phyloP scores from a whole-genome alignment of 1,284 basidiomycete species.

The Trametes polyzona region DNA sequence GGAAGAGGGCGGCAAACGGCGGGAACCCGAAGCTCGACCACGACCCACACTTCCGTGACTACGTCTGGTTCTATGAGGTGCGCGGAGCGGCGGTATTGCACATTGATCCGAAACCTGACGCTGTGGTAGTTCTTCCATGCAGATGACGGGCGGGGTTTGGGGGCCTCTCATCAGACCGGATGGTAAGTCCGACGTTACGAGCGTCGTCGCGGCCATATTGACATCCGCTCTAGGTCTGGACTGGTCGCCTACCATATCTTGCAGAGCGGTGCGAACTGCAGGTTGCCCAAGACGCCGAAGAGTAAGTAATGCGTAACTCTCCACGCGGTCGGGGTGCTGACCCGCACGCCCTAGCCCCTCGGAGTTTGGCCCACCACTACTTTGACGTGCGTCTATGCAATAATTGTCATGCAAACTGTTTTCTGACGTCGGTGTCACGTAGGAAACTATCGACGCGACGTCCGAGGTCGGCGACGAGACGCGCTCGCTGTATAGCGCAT shows the following conservation, averaged over 20 bases:
- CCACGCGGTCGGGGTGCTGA: background rate
- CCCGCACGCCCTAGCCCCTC: slow-evolving; percentile 65
- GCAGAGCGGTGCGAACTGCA: slow-evolving; percentile 83
- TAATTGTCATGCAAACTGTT: background rate
- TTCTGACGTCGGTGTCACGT: slow-evolving; percentile 12
- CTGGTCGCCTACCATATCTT: slow-evolving; percentile 91
- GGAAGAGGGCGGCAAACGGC: slow-evolving; percentile 89
- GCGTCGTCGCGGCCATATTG: background rate
- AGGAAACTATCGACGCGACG: slow-evolving; percentile 74
- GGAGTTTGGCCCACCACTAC: slow-evolving; percentile 89
- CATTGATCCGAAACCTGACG: background rate
- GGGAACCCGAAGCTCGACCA: slow-evolving; percentile 86
- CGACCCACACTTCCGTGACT: slow-evolving; percentile 97
- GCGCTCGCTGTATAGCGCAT: slow-evolving; percentile 62
- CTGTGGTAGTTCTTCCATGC: slow-evolving; percentile 87
- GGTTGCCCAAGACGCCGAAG: slow-evolving; percentile 85
- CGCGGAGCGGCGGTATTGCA: slow-evolving; percentile 21
- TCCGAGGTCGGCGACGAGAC: slow-evolving; percentile 75
- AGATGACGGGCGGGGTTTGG: slow-evolving; percentile 88
- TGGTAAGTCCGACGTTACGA: slow-evolving; percentile 58
- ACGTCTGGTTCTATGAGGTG: slow-evolving; percentile 94
- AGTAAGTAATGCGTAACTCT: slow-evolving; percentile 65
- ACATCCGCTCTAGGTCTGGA: slow-evolving; percentile 66
- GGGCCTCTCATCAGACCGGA: slow-evolving; percentile 97
- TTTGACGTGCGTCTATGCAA: slow-evolving; percentile 71